These are phyloP conservation scores for Hypomyces perniciosus DNA, from an alignment of 2,329 filamentous ascomycete genomes.

Conservation along the genomic window DNA sequence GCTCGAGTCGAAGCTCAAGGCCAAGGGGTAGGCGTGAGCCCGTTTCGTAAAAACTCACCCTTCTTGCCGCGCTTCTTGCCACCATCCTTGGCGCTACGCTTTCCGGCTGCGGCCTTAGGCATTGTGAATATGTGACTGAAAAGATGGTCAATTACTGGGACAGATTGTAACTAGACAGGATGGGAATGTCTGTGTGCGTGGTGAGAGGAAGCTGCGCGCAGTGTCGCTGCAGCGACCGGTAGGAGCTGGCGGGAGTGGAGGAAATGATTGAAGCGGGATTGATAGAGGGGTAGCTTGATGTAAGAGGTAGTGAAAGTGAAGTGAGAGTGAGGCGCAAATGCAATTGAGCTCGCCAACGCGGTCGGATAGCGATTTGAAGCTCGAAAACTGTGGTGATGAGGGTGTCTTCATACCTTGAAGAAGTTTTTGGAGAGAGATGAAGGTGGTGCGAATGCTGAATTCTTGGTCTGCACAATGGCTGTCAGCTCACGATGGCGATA, in stretches of 20 bases:
- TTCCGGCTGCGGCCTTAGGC: conserved; percentile 50
- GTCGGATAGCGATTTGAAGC: conserved; percentile 31
- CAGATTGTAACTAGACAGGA: too few species aligned
- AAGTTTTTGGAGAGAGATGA: conserved; percentile 16
- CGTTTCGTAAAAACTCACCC: conserved; percentile 38
- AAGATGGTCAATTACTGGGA: background rate
- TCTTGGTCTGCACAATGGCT: conserved; percentile 9
- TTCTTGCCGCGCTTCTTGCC: conserved; percentile 53
- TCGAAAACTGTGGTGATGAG: conserved; percentile 22
- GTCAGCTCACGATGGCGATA: conserved; percentile 13
- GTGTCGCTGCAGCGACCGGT: background rate
- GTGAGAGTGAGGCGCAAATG: conserved; percentile 22
- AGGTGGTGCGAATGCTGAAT: conserved; percentile 21
- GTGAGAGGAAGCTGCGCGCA: background rate
- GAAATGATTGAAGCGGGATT: conserved; percentile 12
- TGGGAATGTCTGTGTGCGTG: background rate
- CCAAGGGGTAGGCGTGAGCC: background rate
- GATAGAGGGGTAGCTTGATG: conserved; percentile 20
- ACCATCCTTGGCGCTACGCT: conserved; percentile 47
- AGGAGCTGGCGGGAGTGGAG: background rate
- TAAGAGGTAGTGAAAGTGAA: conserved; percentile 7
- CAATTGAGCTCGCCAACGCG: conserved; percentile 27
- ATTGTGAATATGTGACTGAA: conserved; percentile 38
- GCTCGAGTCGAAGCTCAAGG: too few species aligned
- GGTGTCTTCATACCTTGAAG: conserved; percentile 31